Evolutionary conservation across 345 rosid genomes (phyloP), one percentile per base, ranked within the genome.

Genomic region (Lepidium sativum): DNA sequence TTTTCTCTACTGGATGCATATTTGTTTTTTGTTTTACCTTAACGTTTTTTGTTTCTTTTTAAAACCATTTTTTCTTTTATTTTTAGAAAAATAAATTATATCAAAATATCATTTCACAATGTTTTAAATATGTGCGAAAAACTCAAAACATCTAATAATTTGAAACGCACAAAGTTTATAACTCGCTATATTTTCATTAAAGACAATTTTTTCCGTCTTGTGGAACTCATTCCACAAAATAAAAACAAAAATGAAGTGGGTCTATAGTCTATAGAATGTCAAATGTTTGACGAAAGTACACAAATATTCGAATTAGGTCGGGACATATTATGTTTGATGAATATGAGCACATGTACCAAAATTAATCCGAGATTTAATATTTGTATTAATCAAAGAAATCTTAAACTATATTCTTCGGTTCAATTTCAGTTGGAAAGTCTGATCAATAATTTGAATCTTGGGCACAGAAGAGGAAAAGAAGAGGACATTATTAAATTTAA

Each of bases 191-290:
- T n/a, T n/a, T n/a, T n/a, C n/a, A n/a, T n/a, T n/a, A n/a, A n/a
- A n/a, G 15, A 20, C 42, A 54, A 33, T 49, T 13, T 54, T 6
- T 14, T 49, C 20, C 6, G 9, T 0, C 0, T n/a, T 29, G 20
- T 54, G 61, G 51, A 14, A 31, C 31, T 23, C 21, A 33, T 52
- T 41, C n/a, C n/a, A 18, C 11, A n/a, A 2, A 39, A 20, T n/a
- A n/a, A 9, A 0, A 0, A 0, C n/a, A 27, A n/a, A n/a, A 47
- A 1, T 4, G 0, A 4, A 10, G 58, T 63, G 75, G 32, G 63
- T 70, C 5, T 47, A 53, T 33, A 51, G 61, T 71, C 45, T 71
- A 62, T 27, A 70, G 65, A 71, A 71, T 64, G 75, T 63, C 70
- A 41, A 41, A 56, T 48, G 53, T 31, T 68, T 17, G 64, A 54